Conservation (phyloP, 2,329 filamentous ascomycete genomes). For the Cytospora chrysosperma region DNA sequence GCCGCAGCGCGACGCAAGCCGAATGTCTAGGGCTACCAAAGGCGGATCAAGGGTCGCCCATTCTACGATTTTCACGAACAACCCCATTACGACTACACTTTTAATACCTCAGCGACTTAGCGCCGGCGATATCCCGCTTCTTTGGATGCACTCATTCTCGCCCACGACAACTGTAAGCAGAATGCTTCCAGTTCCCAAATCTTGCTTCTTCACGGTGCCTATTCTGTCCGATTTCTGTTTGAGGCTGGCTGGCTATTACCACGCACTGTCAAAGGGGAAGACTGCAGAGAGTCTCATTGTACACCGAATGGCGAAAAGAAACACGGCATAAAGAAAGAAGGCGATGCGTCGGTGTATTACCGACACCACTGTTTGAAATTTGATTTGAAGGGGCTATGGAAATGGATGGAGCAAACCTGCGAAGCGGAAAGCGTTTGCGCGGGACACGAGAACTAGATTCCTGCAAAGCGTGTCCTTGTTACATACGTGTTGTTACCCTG, state of each 20-base stretch:
- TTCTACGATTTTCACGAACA: conserved; percentile 15
- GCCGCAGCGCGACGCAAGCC: conserved; percentile 21
- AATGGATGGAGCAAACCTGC: not conserved
- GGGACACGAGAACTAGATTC: conserved; percentile 2
- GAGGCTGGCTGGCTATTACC: not conserved
- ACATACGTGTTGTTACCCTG: conserved; percentile 16
- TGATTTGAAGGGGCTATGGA: not conserved
- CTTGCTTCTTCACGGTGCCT: not conserved
- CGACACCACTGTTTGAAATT: not conserved
- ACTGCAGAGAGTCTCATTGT: conserved; percentile 8
- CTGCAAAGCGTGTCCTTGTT: conserved; percentile 11
- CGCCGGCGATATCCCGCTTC: conserved; percentile 3
- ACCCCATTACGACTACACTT: conserved; percentile 16
- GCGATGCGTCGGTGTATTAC: not conserved
- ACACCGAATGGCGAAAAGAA: conserved; percentile 8
- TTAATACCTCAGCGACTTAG: conserved; percentile 16
- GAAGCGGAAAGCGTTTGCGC: conserved; percentile 3
- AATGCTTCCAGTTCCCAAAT: not conserved
- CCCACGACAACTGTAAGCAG: not conserved
- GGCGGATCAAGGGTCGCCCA: conserved; percentile 2
- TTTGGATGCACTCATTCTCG: conserved; percentile 7
- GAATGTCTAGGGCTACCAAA: not conserved
- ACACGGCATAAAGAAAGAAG: conserved; percentile 9
- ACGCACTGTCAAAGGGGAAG: not conserved
- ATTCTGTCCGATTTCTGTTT: not conserved